phyloP scores from a whole-genome alignment of 805 yeast genomes.

The Clavispora asparagi region DNA sequence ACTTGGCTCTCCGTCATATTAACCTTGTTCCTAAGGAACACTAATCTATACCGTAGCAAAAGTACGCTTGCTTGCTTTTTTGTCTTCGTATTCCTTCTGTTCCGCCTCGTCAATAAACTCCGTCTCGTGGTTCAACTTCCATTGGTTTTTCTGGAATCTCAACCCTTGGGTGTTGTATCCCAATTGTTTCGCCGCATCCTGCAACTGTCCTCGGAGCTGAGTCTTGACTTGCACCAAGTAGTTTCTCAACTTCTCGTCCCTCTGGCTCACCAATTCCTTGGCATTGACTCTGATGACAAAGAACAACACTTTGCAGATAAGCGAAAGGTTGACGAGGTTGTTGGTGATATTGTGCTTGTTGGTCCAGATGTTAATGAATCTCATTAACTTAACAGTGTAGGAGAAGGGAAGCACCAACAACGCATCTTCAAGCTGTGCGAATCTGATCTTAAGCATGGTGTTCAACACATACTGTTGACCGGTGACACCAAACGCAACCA shows the following conservation, averaged over 20 bases:
- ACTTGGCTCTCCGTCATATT: background rate
- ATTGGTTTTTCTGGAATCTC: constrained; percentile 64
- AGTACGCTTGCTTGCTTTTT: constrained; percentile 63
- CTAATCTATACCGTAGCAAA: constrained; percentile 46
- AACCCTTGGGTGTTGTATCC: constrained; percentile 87
- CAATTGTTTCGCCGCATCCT: constrained; percentile 48
- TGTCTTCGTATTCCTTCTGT: constrained; percentile 48
- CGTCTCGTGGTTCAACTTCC: constrained; percentile 70
- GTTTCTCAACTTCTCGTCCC: constrained; percentile 55
- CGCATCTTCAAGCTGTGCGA: constrained; percentile 90
- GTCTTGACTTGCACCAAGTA: constrained; percentile 60
- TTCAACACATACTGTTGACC: constrained; percentile 80
- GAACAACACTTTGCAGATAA: constrained; percentile 70
- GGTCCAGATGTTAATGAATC: constrained; percentile 75
- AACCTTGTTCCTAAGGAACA: background rate
- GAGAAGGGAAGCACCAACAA: constrained; percentile 87
- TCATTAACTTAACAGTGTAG: constrained; percentile 63
- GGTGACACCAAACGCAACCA: constrained; percentile 62
- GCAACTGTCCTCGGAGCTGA: constrained; percentile 55
- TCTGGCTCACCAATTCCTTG: constrained; percentile 70
- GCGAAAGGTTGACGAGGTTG: constrained; percentile 49
- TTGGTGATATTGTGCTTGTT: constrained; percentile 31
- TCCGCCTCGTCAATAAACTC: constrained; percentile 70
- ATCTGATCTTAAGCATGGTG: constrained; percentile 61
- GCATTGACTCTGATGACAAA: constrained; percentile 71